phyloP scores from a whole-genome alignment of 495 filamentous ascomycete species.

The Podospora appendiculata region DNA sequence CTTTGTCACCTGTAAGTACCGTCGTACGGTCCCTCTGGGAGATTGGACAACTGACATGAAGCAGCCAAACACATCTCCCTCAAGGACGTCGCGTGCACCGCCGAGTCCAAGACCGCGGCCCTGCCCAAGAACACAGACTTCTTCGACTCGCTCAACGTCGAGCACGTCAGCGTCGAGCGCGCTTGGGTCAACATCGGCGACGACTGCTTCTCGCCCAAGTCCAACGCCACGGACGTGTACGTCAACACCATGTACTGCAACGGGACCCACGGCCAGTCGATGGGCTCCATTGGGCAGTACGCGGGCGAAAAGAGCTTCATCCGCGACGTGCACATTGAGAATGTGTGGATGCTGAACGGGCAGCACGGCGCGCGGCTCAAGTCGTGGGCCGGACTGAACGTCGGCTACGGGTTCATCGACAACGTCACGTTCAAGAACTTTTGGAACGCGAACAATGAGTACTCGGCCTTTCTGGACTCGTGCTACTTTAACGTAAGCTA shows the following conservation, averaged over 20 bases:
- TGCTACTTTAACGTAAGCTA: slow-evolving; percentile 50
- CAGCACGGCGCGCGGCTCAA: slow-evolving; percentile 51
- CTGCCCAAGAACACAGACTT: slow-evolving; percentile 51
- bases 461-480: slow-evolving; percentile 45
- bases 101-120: slow-evolving; percentile 44
- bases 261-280: slow-evolving; percentile 48
- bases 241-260: slow-evolving; percentile 54
- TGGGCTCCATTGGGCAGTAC: slow-evolving; percentile 53
- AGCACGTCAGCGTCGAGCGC: slow-evolving; percentile 42
- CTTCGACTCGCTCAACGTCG: slow-evolving; percentile 46
- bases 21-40: neutral
- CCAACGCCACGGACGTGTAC: slow-evolving; percentile 49
- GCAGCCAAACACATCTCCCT: slow-evolving; percentile 42
- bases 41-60: too few relatives aligned
- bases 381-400: slow-evolving; percentile 44
- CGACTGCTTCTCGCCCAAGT: slow-evolving; percentile 54
- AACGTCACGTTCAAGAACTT: slow-evolving; percentile 55
- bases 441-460: slow-evolving; percentile 46
- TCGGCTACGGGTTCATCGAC: slow-evolving; percentile 50
- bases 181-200: slow-evolving; percentile 47
- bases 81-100: slow-evolving; percentile 45
- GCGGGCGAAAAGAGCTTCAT: slow-evolving; percentile 44
- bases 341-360: slow-evolving; percentile 48
- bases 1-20: slow-evolving; percentile 34
- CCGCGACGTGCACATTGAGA: slow-evolving; percentile 46